Evolutionary conservation across 2,329 filamentous ascomycete genomes (phyloP).

Genomic region (Corynespora cassiicola): DNA sequence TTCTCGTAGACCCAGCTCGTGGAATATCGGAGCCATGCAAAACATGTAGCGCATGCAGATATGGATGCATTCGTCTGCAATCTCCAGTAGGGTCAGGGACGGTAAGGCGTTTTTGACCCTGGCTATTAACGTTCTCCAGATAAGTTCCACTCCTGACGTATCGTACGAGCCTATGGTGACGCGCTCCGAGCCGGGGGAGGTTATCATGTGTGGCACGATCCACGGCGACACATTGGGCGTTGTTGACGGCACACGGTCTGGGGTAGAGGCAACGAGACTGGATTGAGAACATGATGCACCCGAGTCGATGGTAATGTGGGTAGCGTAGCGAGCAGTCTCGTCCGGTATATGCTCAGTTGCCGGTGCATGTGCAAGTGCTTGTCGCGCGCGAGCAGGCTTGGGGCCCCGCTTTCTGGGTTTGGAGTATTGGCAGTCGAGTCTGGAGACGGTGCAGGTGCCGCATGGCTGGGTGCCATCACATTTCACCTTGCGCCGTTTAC

Average conservation of each 20-base stretch:
- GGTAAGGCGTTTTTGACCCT: neutral
- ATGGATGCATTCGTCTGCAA: constrained; percentile 2
- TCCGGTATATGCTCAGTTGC: no score
- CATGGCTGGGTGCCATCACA: constrained; percentile 2
- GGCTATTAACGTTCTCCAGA: no score
- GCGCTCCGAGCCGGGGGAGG: no score
- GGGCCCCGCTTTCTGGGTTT: constrained; percentile 6
- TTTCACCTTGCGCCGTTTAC: constrained; percentile 8
- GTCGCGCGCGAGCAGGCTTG: no score
- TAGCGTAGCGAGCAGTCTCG: no score
- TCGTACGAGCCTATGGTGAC: no score
- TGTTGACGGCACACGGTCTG: neutral
- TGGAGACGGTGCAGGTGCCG: constrained; percentile 2
- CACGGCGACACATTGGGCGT: neutral
- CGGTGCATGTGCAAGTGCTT: no score
- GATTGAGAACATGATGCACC: no score
- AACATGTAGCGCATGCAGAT: constrained; percentile 5
- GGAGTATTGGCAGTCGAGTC: constrained; percentile 3
- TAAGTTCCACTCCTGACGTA: no score
- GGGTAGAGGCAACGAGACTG: no score
- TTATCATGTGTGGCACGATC: neutral
- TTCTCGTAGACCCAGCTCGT: constrained; percentile 2
- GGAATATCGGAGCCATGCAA: constrained; percentile 1
- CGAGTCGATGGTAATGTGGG: no score
- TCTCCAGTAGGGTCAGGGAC: neutral